phyloP scores from a whole-genome alignment of 2,329 filamentous ascomycete species.

The Ceratocystis albifundus region DNA sequence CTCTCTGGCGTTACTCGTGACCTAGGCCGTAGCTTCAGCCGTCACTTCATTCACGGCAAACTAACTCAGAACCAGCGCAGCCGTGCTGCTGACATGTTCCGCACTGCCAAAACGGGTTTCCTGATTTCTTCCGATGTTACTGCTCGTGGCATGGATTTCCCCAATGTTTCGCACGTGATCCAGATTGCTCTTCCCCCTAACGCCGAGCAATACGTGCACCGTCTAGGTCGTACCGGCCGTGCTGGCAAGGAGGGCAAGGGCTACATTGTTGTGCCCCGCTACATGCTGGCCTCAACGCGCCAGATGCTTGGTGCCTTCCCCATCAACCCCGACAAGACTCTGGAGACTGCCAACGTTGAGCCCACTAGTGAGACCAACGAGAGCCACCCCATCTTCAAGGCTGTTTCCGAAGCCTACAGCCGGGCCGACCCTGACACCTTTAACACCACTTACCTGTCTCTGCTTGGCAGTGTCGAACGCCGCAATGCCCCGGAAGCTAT shows the following conservation, averaged over 20 bases:
- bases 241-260: conserved; percentile 62
- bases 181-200: conserved; percentile 55
- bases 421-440: conserved; percentile 31
- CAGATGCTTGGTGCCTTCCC: conserved; percentile 47
- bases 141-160: conserved; percentile 74
- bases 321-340: conserved; percentile 42
- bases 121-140: conserved; percentile 71
- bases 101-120: conserved; percentile 48
- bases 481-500: conserved; percentile 35
- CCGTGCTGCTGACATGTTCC: conserved; percentile 59
- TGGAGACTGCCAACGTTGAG: conserved; percentile 37
- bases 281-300: conserved; percentile 41
- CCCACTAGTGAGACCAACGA: conserved; percentile 18
- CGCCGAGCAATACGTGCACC: conserved; percentile 64
- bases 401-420: conserved; percentile 28
- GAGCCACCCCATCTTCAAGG: conserved; percentile 31
- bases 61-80: conserved; percentile 62
- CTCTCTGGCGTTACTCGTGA: conserved; percentile 46
- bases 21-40: conserved; percentile 31
- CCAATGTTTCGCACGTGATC: conserved; percentile 66
- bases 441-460: conserved; percentile 41
- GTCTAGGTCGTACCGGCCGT: conserved; percentile 64
- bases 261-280: conserved; percentile 51
- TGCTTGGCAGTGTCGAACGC: conserved; percentile 42
- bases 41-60: conserved; percentile 64